Base-by-base conservation (phyloP, 352 stramenopile species). In the Bremia lactucae region DNA sequence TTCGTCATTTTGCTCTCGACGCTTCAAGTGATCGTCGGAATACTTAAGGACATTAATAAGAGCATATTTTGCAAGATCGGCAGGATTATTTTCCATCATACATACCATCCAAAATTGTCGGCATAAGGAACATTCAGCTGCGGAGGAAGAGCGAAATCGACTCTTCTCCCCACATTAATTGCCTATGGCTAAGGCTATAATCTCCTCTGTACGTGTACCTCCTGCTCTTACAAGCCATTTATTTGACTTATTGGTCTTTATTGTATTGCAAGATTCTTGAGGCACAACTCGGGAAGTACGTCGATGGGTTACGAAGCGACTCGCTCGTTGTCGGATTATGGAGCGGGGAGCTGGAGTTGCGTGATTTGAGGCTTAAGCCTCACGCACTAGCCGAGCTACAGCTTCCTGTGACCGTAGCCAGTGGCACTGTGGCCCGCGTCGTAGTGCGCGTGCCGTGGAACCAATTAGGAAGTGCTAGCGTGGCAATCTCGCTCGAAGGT, bases 401-500 rank as follows among this genome's bases (percentile, higher is more conserved):
- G 29, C 49, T 91, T 14, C 79, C 79, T 15, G 66, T 91, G 34
- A 53, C 63, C 8, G 63, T 91, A 20, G 49, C 82, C 16, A 62
- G 64, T 24, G 79, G 79, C 38, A 68, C 36, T 16, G 71, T 91
- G 10, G 40, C 39, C 8, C 74, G 76, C 43, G 65, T 91, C 18
- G 63, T 82, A 20, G 75, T 91, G 35, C 59, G 79, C n/a, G 79
- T 91, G 6, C 79, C 79, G n/a, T 91, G 79, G 79, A 89, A 91
- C 46, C 74, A 86, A 11, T 46, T 91, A 16, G 77, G 76, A 16
- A 85, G 67, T 37, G 65, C 76, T 3, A 91, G 79, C 40, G 79
- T 91, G 16, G 73, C 76, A 40, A 65, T 91, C 39, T 53, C 68
- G 36, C 62, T 91, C 3, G 72, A 91, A 24, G 79, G 79, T 8